Evolutionary conservation across 768 basidiomycete species (phyloP).

Genomic region (Phallus indusiatus): DNA sequence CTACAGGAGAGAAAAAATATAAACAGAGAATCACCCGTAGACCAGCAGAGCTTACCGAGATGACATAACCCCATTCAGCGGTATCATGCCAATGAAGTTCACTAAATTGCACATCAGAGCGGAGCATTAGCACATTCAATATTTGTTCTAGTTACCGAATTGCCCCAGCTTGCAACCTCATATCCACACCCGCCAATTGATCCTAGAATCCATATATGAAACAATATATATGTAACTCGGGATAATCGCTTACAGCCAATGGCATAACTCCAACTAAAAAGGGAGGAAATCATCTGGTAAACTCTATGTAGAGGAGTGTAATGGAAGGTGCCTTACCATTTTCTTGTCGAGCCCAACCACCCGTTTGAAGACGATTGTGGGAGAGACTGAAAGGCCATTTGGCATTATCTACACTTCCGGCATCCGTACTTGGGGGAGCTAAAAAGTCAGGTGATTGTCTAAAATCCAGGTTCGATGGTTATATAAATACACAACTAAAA

Average conservation of each 20-base stretch:
- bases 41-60: slow-evolving; percentile 11
- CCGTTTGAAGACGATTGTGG: slow-evolving; percentile 47
- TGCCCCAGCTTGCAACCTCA: slow-evolving; percentile 33
- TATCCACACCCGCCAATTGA: slow-evolving; percentile 27
- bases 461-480: neutral
- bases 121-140: neutral
- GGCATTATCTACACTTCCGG: slow-evolving; percentile 40
- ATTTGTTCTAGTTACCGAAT: slow-evolving; percentile 24
- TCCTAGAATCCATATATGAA: neutral
- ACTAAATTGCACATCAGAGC: slow-evolving; percentile 12
- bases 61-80: slow-evolving; percentile 23
- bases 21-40: neutral
- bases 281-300: neutral
- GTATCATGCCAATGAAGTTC: slow-evolving; percentile 38
- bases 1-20: slow-evolving; percentile 11
- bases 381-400: slow-evolving; percentile 61
- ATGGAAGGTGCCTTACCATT: slow-evolving; percentile 31
- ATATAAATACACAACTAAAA: neutral
- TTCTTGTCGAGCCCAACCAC: slow-evolving; percentile 59
- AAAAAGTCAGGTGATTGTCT: slow-evolving; percentile 45
- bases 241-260: slow-evolving; percentile 18
- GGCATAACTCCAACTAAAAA: slow-evolving; percentile 30
- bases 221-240: slow-evolving; percentile 17
- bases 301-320: neutral
- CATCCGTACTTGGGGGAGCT: slow-evolving; percentile 55